Percentiles rank a stretch among this genome's conserved stretches.
phyloP scores from a whole-genome alignment of 805 yeast genomes.

The Cyberlindnera misumaiensis region DNA sequence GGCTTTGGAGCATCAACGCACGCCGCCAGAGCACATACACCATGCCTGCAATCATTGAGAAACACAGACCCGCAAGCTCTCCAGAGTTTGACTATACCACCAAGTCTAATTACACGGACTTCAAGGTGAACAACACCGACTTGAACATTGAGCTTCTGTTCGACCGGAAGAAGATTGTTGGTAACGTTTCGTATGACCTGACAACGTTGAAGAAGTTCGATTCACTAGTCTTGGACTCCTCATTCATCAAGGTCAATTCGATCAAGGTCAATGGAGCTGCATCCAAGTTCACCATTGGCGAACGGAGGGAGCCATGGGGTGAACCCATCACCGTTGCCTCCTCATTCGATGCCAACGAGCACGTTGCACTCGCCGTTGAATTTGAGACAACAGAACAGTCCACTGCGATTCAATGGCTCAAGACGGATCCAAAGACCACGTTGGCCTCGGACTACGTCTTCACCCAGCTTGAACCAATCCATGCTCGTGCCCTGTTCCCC shows the following conservation, averaged over 20 bases:
- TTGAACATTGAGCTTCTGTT: slow-evolving; percentile 53
- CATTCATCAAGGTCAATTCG: slow-evolving; percentile 43
- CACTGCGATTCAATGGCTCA: slow-evolving; percentile 83
- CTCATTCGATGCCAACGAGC: slow-evolving; percentile 4
- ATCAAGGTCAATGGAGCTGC: slow-evolving; percentile 37
- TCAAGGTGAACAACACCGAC: slow-evolving; percentile 44
- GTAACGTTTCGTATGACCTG: slow-evolving; percentile 47
- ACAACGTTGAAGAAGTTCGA: slow-evolving; percentile 23
- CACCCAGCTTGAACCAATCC: slow-evolving; percentile 89
- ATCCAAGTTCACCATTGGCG: slow-evolving; percentile 28
- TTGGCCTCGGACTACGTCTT: slow-evolving; percentile 52
- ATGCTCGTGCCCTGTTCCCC: slow-evolving; percentile 82
- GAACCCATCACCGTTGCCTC: slow-evolving; percentile 35
- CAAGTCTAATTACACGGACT: slow-evolving; percentile 58
- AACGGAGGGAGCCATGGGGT: slow-evolving; percentile 51
- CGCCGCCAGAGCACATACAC: too few species aligned
- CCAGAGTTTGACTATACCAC: slow-evolving; percentile 74
- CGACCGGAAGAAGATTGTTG: slow-evolving; percentile 42
- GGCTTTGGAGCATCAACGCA: too few species aligned
- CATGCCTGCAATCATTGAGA: slow-evolving; percentile 16
- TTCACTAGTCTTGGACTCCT: slow-evolving; percentile 59
- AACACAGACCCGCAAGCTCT: slow-evolving; percentile 25
- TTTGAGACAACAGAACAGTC: slow-evolving; percentile 68
- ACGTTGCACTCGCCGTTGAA: slow-evolving; percentile 32
- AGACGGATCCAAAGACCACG: slow-evolving; percentile 58